phyloP scores from a whole-genome alignment of 1,284 basidiomycete genomes.

The Phylloporus sp. region DNA sequence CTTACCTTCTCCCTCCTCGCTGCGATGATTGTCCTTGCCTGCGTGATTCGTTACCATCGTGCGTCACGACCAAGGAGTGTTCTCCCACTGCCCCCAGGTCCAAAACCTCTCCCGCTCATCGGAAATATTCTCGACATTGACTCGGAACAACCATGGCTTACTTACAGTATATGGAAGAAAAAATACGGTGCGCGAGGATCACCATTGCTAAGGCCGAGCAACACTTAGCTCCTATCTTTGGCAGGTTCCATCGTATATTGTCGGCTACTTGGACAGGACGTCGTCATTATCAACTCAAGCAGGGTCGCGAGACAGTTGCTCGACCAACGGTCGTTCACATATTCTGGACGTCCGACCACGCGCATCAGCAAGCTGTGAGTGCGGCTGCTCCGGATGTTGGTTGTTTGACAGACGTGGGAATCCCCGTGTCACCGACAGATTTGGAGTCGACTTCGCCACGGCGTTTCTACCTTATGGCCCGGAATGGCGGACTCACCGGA shows the following conservation, averaged over 20 bases:
- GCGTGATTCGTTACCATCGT: conserved; percentile 10
- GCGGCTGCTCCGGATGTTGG: no score
- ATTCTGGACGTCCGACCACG: conserved; percentile 34
- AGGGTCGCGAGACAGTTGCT: conserved; percentile 33
- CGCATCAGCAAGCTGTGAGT: conserved; percentile 31
- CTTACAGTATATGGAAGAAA: conserved; percentile 31
- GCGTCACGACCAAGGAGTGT: conserved; percentile 8
- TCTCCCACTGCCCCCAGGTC: conserved; percentile 39
- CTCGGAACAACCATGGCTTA: conserved; percentile 44
- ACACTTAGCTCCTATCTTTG: neutral
- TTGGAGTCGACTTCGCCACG: conserved; percentile 37
- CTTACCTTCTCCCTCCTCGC: conserved; percentile 13
- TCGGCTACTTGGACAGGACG: conserved; percentile 27
- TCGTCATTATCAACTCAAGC: conserved; percentile 34
- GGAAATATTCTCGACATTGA: conserved; percentile 52
- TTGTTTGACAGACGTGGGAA: neutral
- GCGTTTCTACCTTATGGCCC: conserved; percentile 37
- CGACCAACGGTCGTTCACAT: conserved; percentile 34
- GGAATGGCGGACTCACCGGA: conserved; percentile 35
- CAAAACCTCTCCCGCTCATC: conserved; percentile 37
- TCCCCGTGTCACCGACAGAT: conserved; percentile 18
- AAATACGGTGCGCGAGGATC: conserved; percentile 28
- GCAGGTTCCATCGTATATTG: conserved; percentile 35
- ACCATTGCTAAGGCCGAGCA: neutral
- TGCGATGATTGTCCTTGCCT: conserved; percentile 20